Evolutionary conservation across 2,329 filamentous ascomycete genomes (phyloP).

Genomic region (Exophiala spinifera): DNA sequence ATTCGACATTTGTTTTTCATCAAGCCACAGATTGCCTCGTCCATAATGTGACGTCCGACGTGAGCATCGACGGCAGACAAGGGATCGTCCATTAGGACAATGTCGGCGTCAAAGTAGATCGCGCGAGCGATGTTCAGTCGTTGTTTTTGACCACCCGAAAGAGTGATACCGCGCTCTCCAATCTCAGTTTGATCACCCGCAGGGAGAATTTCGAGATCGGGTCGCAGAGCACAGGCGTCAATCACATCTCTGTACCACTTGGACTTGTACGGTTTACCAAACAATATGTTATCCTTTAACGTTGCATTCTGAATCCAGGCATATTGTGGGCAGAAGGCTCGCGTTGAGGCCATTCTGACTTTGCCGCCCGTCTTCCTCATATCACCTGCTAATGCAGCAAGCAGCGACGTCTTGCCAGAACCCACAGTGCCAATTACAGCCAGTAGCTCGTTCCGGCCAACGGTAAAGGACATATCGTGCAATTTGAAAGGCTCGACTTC

Average conservation of each 20-base stretch:
- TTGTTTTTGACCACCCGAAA: slow-evolving; percentile 94
- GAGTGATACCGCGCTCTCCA: slow-evolving; percentile 90
- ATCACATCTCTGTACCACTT: slow-evolving; percentile 83
- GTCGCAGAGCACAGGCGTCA: slow-evolving; percentile 76
- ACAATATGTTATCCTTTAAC: slow-evolving; percentile 83
- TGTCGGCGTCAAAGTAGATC: slow-evolving; percentile 63
- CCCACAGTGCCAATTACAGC: slow-evolving; percentile 88
- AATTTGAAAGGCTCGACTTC: slow-evolving; percentile 41
- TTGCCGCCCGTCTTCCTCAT: slow-evolving; percentile 81
- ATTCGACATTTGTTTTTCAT: slow-evolving; percentile 86
- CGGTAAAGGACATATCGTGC: slow-evolving; percentile 41
- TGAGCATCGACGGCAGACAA: slow-evolving; percentile 56
- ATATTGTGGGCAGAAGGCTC: slow-evolving; percentile 93
- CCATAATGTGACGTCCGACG: slow-evolving; percentile 72
- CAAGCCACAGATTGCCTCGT: slow-evolving; percentile 86
- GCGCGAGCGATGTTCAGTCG: slow-evolving; percentile 86
- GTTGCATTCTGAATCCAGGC: slow-evolving; percentile 96
- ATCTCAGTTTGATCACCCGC: slow-evolving; percentile 87
- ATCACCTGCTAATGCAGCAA: slow-evolving; percentile 86
- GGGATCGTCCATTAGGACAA: slow-evolving; percentile 63
- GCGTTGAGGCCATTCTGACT: slow-evolving; percentile 70
- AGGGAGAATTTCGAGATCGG: slow-evolving; percentile 91
- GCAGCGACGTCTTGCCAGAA: slow-evolving; percentile 83
- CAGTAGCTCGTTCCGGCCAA: slow-evolving; percentile 47
- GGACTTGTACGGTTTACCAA: slow-evolving; percentile 73